A percentile compares a stretch with the other conserved stretches of the same genome.
These are phyloP conservation scores for Oryza glaberrima DNA, from an alignment of 176 grass and related monocot species.

Conservation along the genomic window DNA sequence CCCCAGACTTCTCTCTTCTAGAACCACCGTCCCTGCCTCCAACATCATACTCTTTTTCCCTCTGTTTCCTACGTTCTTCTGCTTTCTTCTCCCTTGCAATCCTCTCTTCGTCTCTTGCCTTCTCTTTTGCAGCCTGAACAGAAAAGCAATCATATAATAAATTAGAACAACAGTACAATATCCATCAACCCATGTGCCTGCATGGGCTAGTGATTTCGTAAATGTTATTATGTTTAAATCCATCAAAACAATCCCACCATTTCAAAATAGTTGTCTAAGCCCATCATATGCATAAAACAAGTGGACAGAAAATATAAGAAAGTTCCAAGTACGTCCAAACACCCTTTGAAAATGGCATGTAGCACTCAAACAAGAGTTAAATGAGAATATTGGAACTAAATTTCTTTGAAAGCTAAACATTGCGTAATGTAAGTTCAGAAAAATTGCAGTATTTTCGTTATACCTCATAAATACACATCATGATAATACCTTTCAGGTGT, in stretches of 20 bases:
- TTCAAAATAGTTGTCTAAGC: not conserved
- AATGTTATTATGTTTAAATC: not conserved
- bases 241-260: not conserved
- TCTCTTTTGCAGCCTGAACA: constrained; percentile 67
- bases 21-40: constrained; percentile 45
- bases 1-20: constrained; percentile 55
- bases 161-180: constrained; percentile 6
- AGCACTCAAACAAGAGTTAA: not conserved
- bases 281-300: not conserved
- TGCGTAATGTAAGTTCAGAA: not conserved
- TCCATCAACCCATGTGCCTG: not conserved
- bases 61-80: constrained; percentile 64
- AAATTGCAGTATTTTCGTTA: not conserved
- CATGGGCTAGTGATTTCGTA: not conserved
- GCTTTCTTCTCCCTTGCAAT: constrained; percentile 72
- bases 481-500: not conserved
- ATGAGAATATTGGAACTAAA: not conserved
- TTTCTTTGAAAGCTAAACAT: not conserved
- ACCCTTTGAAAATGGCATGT: not conserved
- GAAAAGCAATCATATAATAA: constrained; percentile 13
- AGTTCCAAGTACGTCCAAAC: not conserved
- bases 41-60: constrained; percentile 55
- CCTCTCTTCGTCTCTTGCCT: constrained; percentile 65
- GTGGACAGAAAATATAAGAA: not conserved
- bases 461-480: not conserved